Percentiles rank a stretch among this genome's conserved stretches.
Conservation (phyloP, 495 filamentous ascomycete species). For the Aspergillus ellipticus region DNA sequence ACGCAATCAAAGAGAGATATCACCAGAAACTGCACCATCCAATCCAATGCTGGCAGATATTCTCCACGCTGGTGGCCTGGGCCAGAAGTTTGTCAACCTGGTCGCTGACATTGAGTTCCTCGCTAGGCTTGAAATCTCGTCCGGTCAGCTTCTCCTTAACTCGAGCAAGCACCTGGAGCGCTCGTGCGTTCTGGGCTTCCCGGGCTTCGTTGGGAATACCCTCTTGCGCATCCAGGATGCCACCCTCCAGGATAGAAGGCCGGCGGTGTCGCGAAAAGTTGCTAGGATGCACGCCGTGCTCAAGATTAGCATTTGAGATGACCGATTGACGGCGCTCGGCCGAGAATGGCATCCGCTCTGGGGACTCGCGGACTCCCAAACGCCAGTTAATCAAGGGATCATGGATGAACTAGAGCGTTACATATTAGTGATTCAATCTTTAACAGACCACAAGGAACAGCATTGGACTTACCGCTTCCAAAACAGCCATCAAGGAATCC, state of each 20-base stretch:
- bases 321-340: slow-evolving; percentile 77
- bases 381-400: slow-evolving; percentile 98
- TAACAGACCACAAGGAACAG: neutral
- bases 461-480: slow-evolving; percentile 78
- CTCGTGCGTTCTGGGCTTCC: slow-evolving; percentile 89
- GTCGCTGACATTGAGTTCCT: slow-evolving; percentile 79
- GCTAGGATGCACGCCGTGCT: slow-evolving; percentile 42
- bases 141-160: slow-evolving; percentile 93
- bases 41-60: slow-evolving; percentile 98
- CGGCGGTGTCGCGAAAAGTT: slow-evolving; percentile 45
- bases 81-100: slow-evolving; percentile 93
- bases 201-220: slow-evolving; percentile 49
- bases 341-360: slow-evolving; percentile 72
- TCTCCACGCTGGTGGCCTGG: slow-evolving; percentile 95
- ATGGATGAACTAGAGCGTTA: slow-evolving; percentile 77
- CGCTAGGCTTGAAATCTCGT: slow-evolving; percentile 57
- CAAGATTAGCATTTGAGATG: slow-evolving; percentile 58
- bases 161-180: slow-evolving; percentile 84
- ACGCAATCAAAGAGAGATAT: slow-evolving; percentile 11
- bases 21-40: slow-evolving; percentile 96
- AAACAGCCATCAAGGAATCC: slow-evolving; percentile 94
- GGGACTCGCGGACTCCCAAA: slow-evolving; percentile 79
- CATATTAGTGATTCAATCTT: neutral
- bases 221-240: slow-evolving; percentile 47
- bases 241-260: slow-evolving; percentile 50